A percentile compares a stretch with the other conserved stretches of the same genome.
Evolutionary conservation across 805 yeast species (phyloP).

Genomic region (Lipomyces spencermartinsiae): DNA sequence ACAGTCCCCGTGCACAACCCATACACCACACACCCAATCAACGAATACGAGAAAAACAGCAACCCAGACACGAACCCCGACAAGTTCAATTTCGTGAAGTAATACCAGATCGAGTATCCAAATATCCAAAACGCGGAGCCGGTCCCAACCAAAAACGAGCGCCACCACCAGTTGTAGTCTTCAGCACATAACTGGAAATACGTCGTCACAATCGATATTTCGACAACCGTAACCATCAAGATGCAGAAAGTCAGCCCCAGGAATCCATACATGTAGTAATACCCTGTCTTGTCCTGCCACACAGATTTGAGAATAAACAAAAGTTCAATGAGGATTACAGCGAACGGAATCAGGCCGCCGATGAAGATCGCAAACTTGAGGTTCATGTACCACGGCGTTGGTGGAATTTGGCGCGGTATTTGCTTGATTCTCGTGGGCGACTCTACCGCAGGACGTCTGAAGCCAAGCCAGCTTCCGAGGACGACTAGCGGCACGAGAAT

Average conservation of each 20-base stretch:
- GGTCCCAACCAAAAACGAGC: conserved; percentile 70
- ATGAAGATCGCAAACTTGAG: conserved; percentile 44
- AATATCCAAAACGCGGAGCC: conserved; percentile 76
- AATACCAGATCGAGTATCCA: conserved; percentile 71
- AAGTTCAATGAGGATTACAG: conserved; percentile 79
- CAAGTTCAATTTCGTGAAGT: conserved; percentile 61
- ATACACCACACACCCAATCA: conserved; percentile 64
- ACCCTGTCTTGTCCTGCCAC: conserved; percentile 81
- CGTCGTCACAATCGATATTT: conserved; percentile 72
- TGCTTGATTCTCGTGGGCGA: conserved; percentile 41
- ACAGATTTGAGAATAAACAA: conserved; percentile 73
- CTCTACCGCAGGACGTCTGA: conserved; percentile 36
- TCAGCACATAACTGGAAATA: conserved; percentile 65
- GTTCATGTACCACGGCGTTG: conserved; percentile 30
- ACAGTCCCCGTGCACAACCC: conserved; percentile 79
- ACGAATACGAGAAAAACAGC: conserved; percentile 74
- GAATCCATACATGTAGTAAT: conserved; percentile 81
- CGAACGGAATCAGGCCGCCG: conserved; percentile 79
- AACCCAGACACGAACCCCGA: conserved; percentile 70
- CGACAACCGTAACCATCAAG: conserved; percentile 67
- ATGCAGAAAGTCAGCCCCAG: conserved; percentile 65
- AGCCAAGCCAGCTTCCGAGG: conserved; percentile 63
- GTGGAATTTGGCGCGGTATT: conserved; percentile 48
- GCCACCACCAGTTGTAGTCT: conserved; percentile 81
- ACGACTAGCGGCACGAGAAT: conserved; percentile 78